Base-by-base conservation (phyloP, 768 basidiomycete species). In the Kwoniella dejecticola region DNA sequence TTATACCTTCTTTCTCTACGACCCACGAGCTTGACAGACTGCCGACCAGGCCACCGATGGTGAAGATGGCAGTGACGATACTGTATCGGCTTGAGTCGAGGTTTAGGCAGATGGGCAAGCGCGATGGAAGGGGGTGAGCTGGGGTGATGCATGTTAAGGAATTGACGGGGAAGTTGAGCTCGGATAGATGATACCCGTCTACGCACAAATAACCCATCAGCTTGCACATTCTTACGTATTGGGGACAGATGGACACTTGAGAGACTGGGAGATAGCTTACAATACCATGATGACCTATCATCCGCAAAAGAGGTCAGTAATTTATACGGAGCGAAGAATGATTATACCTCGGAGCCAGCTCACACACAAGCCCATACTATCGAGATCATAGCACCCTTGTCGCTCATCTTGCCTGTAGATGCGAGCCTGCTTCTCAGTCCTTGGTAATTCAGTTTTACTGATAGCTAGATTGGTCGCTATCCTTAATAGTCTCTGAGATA, bases 181-280 rank as follows among this genome's bases (percentile, higher is more conserved):
- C 88, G 1, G 91, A 89, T 41, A 92, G 90, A 77, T 95, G 91
- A 78, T 89, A 96, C n/a, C 92, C 93, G 80, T 90, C 72, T 74
- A 45, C n/a, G n/a, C n/a, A n/a, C n/a, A n/a, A n/a, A n/a, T n/a
- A n/a, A n/a, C n/a, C n/a, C n/a, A n/a, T n/a, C n/a, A n/a, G n/a
- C n/a, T n/a, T n/a, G n/a, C n/a, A n/a, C n/a, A n/a, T n/a, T n/a
- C n/a, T n/a, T n/a, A n/a, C n/a, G n/a, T n/a, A n/a, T n/a, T n/a
- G n/a, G n/a, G n/a, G n/a, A n/a, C n/a, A n/a, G n/a, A n/a, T n/a
- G n/a, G n/a, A n/a, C n/a, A n/a, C 36, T 21, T 36, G 17, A 15
- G 13, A 45, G 27, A n/a, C 38, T 33, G 27, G 13, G 53, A n/a
- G n/a, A n/a, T n/a, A 36, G 33, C 74, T 41, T 40, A 76, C 72